A percentile compares a stretch with the other conserved stretches of the same genome.
These are phyloP conservation scores for Gyromitra esculenta DNA, from an alignment of 2,329 filamentous ascomycete genomes.

Conservation along the genomic window DNA sequence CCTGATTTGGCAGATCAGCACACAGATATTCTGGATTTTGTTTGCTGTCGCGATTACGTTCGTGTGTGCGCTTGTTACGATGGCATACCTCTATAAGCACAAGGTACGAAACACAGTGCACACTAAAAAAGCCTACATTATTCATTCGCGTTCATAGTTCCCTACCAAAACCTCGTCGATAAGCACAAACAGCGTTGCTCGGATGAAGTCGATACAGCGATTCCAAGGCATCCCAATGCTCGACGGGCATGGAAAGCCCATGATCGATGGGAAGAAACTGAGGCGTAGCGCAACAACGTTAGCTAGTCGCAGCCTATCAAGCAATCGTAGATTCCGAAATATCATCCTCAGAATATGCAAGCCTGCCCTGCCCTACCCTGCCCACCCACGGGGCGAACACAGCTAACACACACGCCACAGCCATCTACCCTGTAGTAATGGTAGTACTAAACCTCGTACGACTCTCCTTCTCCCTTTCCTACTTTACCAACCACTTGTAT, in stretches of 20 bases:
- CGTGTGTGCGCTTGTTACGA: slow-evolving; percentile 46
- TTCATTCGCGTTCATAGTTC: slow-evolving; percentile 9
- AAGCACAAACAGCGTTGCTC: background rate
- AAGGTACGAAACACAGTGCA: slow-evolving; percentile 33
- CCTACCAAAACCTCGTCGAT: background rate
- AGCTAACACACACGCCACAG: slow-evolving; percentile 30
- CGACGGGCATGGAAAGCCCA: slow-evolving; percentile 34
- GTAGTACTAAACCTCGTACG: slow-evolving; percentile 53
- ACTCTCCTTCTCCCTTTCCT: background rate
- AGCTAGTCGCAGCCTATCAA: slow-evolving; percentile 51
- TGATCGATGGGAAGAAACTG: slow-evolving; percentile 29
- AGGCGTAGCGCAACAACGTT: slow-evolving; percentile 45
- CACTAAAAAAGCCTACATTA: background rate
- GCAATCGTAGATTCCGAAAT: slow-evolving; percentile 52
- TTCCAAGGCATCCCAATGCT: slow-evolving; percentile 42
- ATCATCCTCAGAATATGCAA: slow-evolving; percentile 55
- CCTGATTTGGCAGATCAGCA: slow-evolving; percentile 56
- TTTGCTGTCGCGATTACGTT: slow-evolving; percentile 54
- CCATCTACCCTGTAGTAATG: slow-evolving; percentile 56
- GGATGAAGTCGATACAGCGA: background rate
- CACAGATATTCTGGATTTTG: slow-evolving; percentile 56
- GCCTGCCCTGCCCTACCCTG: background rate
- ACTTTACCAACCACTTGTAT: background rate
- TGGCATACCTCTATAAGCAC: slow-evolving; percentile 54
- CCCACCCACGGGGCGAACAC: background rate